A percentile compares a stretch with the other conserved stretches of the same genome.
Conservation (phyloP, 352 stramenopile genomes). For the Phytophthora fragariaefolia region DNA sequence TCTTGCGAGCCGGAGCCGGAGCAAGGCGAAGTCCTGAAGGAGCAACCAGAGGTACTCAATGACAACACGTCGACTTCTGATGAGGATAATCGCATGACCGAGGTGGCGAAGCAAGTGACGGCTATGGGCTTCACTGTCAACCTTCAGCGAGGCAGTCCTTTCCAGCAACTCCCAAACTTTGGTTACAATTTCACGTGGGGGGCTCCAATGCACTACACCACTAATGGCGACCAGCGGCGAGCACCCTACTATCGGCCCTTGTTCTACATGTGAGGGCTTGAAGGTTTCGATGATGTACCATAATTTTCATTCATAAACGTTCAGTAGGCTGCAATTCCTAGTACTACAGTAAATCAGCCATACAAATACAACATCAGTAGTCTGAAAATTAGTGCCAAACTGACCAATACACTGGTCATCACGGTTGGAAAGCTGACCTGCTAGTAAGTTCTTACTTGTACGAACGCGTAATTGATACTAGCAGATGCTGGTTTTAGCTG, state of each 20-base stretch:
- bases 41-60: not conserved
- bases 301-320: not conserved
- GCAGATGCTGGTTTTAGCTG: too few relatives aligned
- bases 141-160: constrained; percentile 17
- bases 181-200: constrained; percentile 21
- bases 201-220: constrained; percentile 6
- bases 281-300: not conserved
- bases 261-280: not conserved
- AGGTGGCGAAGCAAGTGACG: constrained; percentile 23
- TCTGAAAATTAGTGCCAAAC: too few relatives aligned
- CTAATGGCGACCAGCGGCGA: constrained; percentile 11
- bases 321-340: too few relatives aligned
- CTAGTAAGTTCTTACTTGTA: too few relatives aligned
- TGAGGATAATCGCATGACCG: constrained; percentile 14
- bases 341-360: too few relatives aligned
- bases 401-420: too few relatives aligned
- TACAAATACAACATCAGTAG: too few relatives aligned
- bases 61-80: not conserved
- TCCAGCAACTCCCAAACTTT: not conserved
- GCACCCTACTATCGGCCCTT: constrained; percentile 21
- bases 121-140: constrained; percentile 29
- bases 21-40: not conserved
- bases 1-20: not conserved
- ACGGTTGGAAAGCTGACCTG: too few relatives aligned
- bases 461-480: too few relatives aligned